Conservation (phyloP, 352 stramenopile species). For the Globisporangium acanthophoron region DNA sequence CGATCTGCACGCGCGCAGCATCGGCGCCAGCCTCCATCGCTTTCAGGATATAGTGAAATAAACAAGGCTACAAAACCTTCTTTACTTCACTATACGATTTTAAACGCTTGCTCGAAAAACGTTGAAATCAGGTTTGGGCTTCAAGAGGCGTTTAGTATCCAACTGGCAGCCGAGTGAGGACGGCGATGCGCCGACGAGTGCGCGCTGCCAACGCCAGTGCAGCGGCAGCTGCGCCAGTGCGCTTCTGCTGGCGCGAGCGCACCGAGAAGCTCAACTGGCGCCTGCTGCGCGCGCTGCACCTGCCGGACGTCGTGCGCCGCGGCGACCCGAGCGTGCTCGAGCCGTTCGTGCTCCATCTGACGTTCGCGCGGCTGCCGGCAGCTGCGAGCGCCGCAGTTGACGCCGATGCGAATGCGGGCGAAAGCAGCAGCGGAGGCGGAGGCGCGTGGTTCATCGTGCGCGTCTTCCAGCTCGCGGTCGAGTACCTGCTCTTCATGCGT, state of each 20-base stretch:
- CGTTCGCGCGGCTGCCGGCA: slow-evolving; percentile 52
- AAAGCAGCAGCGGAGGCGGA: background rate
- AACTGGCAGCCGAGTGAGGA: too few relatives aligned
- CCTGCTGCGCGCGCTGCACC: slow-evolving; percentile 40
- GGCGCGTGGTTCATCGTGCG: slow-evolving; percentile 63
- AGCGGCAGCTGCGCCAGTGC: slow-evolving; percentile 8
- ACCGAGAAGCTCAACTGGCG: slow-evolving; percentile 73
- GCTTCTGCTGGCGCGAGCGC: slow-evolving; percentile 76
- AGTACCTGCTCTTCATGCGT: slow-evolving; percentile 71
- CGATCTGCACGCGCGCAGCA: background rate
- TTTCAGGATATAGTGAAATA: background rate
- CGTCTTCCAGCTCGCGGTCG: slow-evolving; percentile 65
- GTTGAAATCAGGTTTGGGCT: too few relatives aligned
- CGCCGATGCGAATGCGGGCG: background rate
- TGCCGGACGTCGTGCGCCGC: slow-evolving; percentile 40
- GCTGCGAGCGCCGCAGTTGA: slow-evolving; percentile 3
- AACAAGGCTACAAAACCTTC: too few relatives aligned
- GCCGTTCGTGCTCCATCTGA: slow-evolving; percentile 66
- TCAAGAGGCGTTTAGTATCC: background rate
- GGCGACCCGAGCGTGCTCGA: slow-evolving; percentile 59
- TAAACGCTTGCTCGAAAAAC: too few relatives aligned
- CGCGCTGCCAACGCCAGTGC: background rate
- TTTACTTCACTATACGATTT: too few relatives aligned
- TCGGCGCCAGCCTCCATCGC: background rate
- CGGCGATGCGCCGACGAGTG: background rate